A percentile compares a stretch with the other conserved stretches of the same genome.
Conservation (phyloP, 2,329 filamentous ascomycete species). For the Hymenoscyphus fructigenus region DNA sequence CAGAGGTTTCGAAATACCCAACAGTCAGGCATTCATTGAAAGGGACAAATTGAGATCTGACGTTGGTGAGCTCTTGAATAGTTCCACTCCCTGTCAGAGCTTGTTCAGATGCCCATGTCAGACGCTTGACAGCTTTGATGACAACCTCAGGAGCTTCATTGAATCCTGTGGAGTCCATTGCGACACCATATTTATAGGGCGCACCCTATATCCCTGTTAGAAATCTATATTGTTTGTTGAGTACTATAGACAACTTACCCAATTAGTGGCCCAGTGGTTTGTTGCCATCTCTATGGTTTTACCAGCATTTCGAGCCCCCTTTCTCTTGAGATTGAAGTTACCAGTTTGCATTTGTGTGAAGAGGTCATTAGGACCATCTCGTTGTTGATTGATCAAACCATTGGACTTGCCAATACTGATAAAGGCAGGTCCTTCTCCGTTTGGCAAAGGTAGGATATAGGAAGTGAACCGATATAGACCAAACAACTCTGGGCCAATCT, state of each 20-base stretch:
- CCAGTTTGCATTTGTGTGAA: constrained; percentile 50
- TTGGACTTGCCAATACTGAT: no score
- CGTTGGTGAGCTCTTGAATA: no score
- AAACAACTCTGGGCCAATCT: no score
- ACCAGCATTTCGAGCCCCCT: constrained; percentile 41
- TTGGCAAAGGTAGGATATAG: no score
- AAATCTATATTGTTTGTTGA: no score
- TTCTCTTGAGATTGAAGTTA: constrained; percentile 48
- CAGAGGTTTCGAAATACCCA: constrained; percentile 60
- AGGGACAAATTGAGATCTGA: no score
- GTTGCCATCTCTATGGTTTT: constrained; percentile 46
- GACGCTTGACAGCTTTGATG: constrained; percentile 48
- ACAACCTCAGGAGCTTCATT: constrained; percentile 51
- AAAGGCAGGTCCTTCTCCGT: no score
- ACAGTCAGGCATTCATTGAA: constrained; percentile 66
- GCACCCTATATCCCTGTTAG: constrained; percentile 48
- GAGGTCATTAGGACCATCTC: constrained; percentile 59
- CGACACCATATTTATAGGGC: constrained; percentile 67
- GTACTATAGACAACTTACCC: constrained; percentile 41
- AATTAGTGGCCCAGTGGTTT: constrained; percentile 54
- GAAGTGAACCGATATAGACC: no score
- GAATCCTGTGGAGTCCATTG: no score
- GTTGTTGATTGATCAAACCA: constrained; percentile 48
- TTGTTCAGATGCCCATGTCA: constrained; percentile 54
- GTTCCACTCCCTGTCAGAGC: no score